Conservation (phyloP, 768 basidiomycete genomes). For the Grammothele lineata region DNA sequence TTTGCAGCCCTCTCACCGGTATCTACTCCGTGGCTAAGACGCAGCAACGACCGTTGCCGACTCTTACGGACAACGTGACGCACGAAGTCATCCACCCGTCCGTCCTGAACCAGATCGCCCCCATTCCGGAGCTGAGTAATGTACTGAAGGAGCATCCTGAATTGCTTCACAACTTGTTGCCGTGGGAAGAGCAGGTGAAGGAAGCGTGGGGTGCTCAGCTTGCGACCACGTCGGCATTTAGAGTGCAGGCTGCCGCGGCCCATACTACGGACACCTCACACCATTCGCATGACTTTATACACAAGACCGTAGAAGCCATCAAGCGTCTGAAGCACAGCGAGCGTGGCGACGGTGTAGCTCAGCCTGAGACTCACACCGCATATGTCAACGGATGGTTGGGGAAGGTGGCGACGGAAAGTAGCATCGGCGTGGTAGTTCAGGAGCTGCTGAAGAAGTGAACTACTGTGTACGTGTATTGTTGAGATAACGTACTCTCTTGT, state of each 20-base stretch:
- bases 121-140: slow-evolving; percentile 30
- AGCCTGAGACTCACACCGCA: background rate
- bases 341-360: background rate
- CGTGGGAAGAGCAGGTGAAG: slow-evolving; percentile 50
- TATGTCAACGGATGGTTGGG: slow-evolving; percentile 5
- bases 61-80: slow-evolving; percentile 38
- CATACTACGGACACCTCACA: too few species aligned
- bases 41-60: slow-evolving; percentile 47
- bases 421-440: slow-evolving; percentile 15
- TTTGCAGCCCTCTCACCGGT: slow-evolving; percentile 34
- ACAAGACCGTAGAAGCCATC: slow-evolving; percentile 3
- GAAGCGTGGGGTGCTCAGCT: slow-evolving; percentile 38
- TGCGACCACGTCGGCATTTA: too few species aligned
- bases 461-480: background rate
- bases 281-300: too few species aligned
- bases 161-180: slow-evolving; percentile 40
- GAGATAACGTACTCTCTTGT: background rate
- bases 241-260: too few species aligned
- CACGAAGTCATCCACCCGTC: slow-evolving; percentile 62
- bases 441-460: slow-evolving; percentile 8
- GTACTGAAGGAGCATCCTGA: slow-evolving; percentile 39
- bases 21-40: slow-evolving; percentile 46
- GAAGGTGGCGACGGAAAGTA: slow-evolving; percentile 10
- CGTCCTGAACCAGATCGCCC: slow-evolving; percentile 41
- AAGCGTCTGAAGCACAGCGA: slow-evolving; percentile 6